Evolutionary conservation across 192 early-diverging fungal genomes (phyloP), one percentile per base, ranked within the genome.

Genomic region (Backusella liffmaniae): DNA sequence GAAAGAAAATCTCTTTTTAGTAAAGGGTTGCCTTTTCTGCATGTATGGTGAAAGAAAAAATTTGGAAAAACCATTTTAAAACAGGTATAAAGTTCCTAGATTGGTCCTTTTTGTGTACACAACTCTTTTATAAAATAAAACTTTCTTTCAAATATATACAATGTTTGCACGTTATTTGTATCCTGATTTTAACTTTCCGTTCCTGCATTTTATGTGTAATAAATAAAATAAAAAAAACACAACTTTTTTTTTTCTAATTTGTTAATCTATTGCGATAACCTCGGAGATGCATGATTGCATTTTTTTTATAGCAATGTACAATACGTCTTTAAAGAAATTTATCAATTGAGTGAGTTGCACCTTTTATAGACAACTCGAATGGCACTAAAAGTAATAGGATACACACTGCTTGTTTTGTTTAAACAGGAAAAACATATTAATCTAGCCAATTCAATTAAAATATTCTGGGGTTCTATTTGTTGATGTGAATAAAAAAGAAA

Each of bases 51-150:
- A 3, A 32, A 32, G 6, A 37, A 34, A 36, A 18, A 67, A 67
- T 67, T 67, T 67, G 66, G 36, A 69, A 41, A 34, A 36, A 13
- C 18, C 2, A n/a, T 26, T 62, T 69, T 69, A 39, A 69, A 69
- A 39, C 37, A 69, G 67, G 36, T 39, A 37, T 69, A 69, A 69
- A 69, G 18, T 69, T 69, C 67, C 67, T 37, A 37, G 34, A 69
- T 69, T 69, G 35, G 67, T 37, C 42, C 3, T 16, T 44, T 44
- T 44, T 62, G 21, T 62, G 23, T 29, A 62, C 42, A 44, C 12
- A 44, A 15, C 56, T 29, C 12, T 26, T 9, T 12, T 62, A 13
- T 62, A 26, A 59, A 59, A 26, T 12, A 2, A 10, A 62, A 29
- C 8, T 12, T 29, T 10, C 56, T 32, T 29, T 62, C 23, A 26